These are phyloP conservation scores for Picochlorum sp. DNA, from an alignment of 139 green algal species.

Conservation along the genomic window DNA sequence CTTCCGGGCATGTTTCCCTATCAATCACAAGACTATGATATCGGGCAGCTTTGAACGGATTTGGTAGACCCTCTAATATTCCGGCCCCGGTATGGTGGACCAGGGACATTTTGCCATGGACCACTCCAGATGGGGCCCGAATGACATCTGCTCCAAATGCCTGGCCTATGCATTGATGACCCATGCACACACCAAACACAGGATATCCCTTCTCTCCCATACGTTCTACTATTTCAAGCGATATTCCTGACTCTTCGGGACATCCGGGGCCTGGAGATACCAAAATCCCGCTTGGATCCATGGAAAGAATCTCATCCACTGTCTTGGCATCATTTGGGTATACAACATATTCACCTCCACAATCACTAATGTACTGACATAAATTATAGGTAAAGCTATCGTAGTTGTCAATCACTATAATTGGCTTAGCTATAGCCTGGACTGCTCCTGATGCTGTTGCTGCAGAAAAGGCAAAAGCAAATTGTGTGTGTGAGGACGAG, in stretches of 20 bases:
- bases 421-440: too few species aligned
- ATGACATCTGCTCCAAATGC: conserved; percentile 66
- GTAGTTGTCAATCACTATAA: conserved; percentile 97
- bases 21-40: conserved; percentile 95
- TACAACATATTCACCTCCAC: conserved; percentile 80
- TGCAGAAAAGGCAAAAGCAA: neutral
- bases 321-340: conserved; percentile 94
- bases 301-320: conserved; percentile 68
- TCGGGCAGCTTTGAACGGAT: conserved; percentile 72
- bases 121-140: conserved; percentile 80
- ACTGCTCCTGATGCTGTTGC: conserved; percentile 11
- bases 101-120: conserved; percentile 93
- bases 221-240: conserved; percentile 67
- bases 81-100: conserved; percentile 76
- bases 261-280: conserved; percentile 86
- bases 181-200: conserved; percentile 98
- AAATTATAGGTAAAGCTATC: conserved; percentile 98
- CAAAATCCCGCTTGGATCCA: conserved; percentile 83
- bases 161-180: conserved; percentile 97
- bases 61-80: conserved; percentile 61
- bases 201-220: conserved; percentile 70
- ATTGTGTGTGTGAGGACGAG: too few species aligned
- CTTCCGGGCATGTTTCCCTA: conserved; percentile 70
- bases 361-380: conserved; percentile 90
- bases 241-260: conserved; percentile 90